Conservation (phyloP, 2,329 filamentous ascomycete species). For the Malbranchea zuffiana region DNA sequence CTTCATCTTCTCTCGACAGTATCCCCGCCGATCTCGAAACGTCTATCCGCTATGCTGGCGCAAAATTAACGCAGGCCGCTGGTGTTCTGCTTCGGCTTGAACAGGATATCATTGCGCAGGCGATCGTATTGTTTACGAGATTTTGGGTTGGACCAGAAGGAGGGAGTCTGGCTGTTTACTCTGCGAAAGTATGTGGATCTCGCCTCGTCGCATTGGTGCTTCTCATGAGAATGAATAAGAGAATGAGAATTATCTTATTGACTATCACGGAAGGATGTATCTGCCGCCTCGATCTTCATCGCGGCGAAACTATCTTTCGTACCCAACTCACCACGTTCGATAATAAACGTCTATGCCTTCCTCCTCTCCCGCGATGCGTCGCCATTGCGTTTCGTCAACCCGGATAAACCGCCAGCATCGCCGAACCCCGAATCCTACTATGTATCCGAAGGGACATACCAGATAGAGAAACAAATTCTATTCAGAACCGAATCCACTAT, state of each 20-base stretch:
- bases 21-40: slow-evolving; percentile 32
- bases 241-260: slow-evolving; percentile 6
- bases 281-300: slow-evolving; percentile 70
- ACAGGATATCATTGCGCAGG: slow-evolving; percentile 75
- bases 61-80: slow-evolving; percentile 37
- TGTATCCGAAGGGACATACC: slow-evolving; percentile 63
- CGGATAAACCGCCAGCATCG: slow-evolving; percentile 19
- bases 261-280: too few relatives aligned
- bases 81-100: slow-evolving; percentile 67
- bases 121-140: slow-evolving; percentile 68
- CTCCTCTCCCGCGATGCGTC: slow-evolving; percentile 53
- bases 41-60: slow-evolving; percentile 36
- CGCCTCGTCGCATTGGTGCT: too few relatives aligned
- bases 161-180: slow-evolving; percentile 34
- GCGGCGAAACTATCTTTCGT: slow-evolving; percentile 70
- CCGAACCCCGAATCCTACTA: slow-evolving; percentile 49
- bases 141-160: slow-evolving; percentile 56
- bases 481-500: slow-evolving; percentile 68
- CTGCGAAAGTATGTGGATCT: slow-evolving; percentile 28
- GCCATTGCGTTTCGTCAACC: slow-evolving; percentile 37
- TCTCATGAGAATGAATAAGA: too few relatives aligned
- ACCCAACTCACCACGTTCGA: slow-evolving; percentile 64
- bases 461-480: slow-evolving; percentile 51
- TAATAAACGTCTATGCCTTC: slow-evolving; percentile 77
- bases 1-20: slow-evolving; percentile 35